phyloP scores from a whole-genome alignment of 345 rosid genomes.

The Hevea brasiliensis region DNA sequence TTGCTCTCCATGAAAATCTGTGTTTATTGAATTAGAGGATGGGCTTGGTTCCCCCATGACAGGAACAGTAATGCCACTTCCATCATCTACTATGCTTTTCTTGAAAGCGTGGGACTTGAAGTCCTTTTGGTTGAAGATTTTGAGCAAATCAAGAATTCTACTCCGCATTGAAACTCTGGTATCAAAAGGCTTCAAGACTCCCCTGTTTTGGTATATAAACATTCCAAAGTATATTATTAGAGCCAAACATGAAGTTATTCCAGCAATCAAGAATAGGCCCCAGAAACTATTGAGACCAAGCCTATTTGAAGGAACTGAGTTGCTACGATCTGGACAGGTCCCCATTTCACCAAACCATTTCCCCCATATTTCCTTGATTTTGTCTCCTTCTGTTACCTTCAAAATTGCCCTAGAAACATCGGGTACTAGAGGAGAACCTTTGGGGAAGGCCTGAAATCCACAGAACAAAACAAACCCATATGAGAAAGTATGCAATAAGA shows the following conservation, averaged over 20 bases:
- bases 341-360: neutral
- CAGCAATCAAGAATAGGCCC: conserved; percentile 24
- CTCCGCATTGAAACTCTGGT: neutral
- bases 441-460: conserved; percentile 8
- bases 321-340: neutral
- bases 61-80: too few relatives aligned
- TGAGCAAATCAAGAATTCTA: conserved; percentile 10
- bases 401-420: conserved; percentile 23
- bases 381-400: neutral
- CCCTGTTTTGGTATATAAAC: conserved; percentile 20
- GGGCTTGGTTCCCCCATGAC: too few relatives aligned
- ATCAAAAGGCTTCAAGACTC: too few relatives aligned
- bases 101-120: too few relatives aligned
- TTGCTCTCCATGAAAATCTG: too few relatives aligned
- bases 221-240: neutral
- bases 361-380: neutral
- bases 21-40: too few relatives aligned
- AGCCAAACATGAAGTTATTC: conserved; percentile 5
- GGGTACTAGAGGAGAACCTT: conserved; percentile 14
- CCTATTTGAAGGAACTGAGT: neutral
- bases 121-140: too few relatives aligned
- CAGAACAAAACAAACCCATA: neutral
- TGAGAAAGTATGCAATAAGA: too few relatives aligned
- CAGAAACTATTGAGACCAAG: conserved; percentile 5
- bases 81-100: too few relatives aligned